Evolutionary conservation across 169 alveolate species (phyloP), one percentile per base, ranked within the genome.

Genomic region (Condylostoma magnum): DNA sequence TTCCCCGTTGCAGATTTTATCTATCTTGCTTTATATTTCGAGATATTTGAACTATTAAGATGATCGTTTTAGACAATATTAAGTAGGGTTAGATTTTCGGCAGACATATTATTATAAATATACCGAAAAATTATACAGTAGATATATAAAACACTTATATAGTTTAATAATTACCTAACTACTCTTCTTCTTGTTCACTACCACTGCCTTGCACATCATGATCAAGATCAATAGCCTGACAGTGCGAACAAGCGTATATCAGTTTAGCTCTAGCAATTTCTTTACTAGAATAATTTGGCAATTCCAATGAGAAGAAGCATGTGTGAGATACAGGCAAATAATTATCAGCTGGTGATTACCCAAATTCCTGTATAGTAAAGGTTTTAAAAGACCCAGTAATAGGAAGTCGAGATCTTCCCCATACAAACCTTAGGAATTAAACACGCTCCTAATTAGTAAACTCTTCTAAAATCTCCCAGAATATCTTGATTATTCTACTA

Each of bases 351-450:
- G 0, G 0, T 4, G 73, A 8, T 18, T 54, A 25, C 73, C 73
- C 0, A 34, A 22, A 38, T 22, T 22, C 12, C 33, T 63, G 44
- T 63, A 34, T 43, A 28, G 38, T 22, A 57, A 28, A 4, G 46
- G 25, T 28, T 38, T 63, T 3, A 63, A 20, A 20, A 43, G 63
- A 15, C 33, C 25, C 63, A 36, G 33, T 36, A 28, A 22, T 2
- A 63, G 96, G 96, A 52, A 94, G 82, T 77, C 95, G 87, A 44
- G 92, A 75, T 54, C 98, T 89, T 22, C 98, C 97, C 96, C 96
- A 92, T 18, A 90, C 96, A 60, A 92, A 94, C 50, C 94, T 86
- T 30, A 94, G 68, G 66, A 87, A 94, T 66, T 79, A 74, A 36
- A 86, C 82, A 73, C 90, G 87, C 57, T 94, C 96, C 28, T 81